Evolutionary conservation across 2,329 filamentous ascomycete genomes (phyloP).

Genomic region (Penicillium brasilianum): DNA sequence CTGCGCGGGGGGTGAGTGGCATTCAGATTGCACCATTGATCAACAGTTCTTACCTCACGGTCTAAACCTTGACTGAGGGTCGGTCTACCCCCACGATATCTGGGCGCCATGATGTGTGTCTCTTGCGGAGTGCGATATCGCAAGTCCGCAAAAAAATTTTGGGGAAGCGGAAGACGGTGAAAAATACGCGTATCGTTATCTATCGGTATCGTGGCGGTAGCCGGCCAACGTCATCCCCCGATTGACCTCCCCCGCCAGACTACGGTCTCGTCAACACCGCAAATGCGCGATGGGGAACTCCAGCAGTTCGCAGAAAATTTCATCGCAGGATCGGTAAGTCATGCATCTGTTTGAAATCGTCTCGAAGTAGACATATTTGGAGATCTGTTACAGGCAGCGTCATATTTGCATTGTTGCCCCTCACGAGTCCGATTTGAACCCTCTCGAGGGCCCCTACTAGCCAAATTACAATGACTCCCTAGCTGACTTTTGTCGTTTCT

Average conservation of each 20-base stretch:
- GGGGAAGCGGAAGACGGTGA: slow-evolving; percentile 22
- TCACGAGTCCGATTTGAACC: slow-evolving; percentile 18
- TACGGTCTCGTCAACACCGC: slow-evolving; percentile 22
- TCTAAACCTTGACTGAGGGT: slow-evolving; percentile 64
- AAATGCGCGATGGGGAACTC: slow-evolving; percentile 66
- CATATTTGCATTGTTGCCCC: slow-evolving; percentile 1
- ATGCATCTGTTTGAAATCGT: not conserved
- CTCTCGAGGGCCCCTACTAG: not conserved
- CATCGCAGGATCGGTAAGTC: slow-evolving; percentile 82
- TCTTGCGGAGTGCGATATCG: slow-evolving; percentile 19
- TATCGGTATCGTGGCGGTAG: slow-evolving; percentile 12
- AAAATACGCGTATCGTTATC: slow-evolving; percentile 26
- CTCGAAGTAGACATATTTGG: not conserved
- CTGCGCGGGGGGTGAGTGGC: slow-evolving; percentile 37
- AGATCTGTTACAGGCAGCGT: not conserved
- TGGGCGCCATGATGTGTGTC: slow-evolving; percentile 42
- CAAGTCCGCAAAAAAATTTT: slow-evolving; percentile 26
- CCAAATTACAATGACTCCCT: not conserved
- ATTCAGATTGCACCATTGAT: not conserved
- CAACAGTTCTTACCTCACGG: slow-evolving; percentile 57
- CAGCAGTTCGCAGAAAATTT: slow-evolving; percentile 68
- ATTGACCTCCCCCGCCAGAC: not conserved
- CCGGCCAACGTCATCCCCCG: slow-evolving; percentile 26
- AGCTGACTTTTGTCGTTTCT: slow-evolving; percentile 14
- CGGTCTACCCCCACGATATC: slow-evolving; percentile 49